Conservation (phyloP, 1,284 basidiomycete genomes). For the Violaceomyces palustris region DNA sequence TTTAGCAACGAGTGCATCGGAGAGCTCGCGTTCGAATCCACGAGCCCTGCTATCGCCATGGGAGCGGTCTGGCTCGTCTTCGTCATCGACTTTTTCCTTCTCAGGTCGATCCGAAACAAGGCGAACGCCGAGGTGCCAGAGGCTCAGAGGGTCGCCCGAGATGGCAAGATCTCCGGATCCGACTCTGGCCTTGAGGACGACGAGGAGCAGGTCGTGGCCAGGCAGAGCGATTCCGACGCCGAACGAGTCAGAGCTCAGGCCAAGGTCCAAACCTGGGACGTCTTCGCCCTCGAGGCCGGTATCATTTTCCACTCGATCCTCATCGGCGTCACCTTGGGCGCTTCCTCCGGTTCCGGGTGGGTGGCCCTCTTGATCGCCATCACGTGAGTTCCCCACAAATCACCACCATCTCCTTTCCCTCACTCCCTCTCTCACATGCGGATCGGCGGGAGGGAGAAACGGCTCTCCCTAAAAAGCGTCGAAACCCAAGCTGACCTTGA, state of each 20-base stretch:
- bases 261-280: conserved; percentile 28
- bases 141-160: no score
- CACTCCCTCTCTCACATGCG: no score
- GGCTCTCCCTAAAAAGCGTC: no score
- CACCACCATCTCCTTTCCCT: no score
- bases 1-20: conserved; percentile 54
- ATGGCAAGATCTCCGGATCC: not conserved
- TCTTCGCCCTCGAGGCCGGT: conserved; percentile 54
- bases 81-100: conserved; percentile 49
- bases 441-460: no score
- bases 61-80: conserved; percentile 38
- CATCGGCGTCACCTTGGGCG: conserved; percentile 52
- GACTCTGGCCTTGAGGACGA: not conserved
- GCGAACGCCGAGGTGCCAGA: no score
- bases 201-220: not conserved
- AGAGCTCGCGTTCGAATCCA: conserved; percentile 54
- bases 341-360: conserved; percentile 25
- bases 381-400: no score
- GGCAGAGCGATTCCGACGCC: not conserved
- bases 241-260: conserved; percentile 9
- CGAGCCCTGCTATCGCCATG: conserved; percentile 53
- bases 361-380: conserved; percentile 47
- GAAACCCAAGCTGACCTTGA: no score
- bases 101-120: not conserved
- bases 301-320: conserved; percentile 55